Base-by-base conservation (phyloP, 192 early-diverging fungal species). In the Ramicandelaber brevisporus region DNA sequence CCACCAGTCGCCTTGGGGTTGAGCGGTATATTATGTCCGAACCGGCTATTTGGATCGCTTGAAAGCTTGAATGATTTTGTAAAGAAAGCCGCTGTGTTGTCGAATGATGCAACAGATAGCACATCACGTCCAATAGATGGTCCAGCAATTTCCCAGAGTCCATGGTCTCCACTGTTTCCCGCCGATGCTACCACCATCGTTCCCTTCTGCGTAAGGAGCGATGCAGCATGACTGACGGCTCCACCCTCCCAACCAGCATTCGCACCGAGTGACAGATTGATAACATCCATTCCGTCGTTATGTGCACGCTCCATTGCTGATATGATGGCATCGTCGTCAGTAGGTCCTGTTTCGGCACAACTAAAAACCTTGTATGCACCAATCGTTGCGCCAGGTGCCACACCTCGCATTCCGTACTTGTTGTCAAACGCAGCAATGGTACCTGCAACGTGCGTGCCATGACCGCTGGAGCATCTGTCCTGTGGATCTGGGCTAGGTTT, bases 401-500 rank as follows among this genome's bases (percentile, higher is more conserved):
- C 34, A 34, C 34, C 34, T 12, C 20, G 21, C n/a, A 36, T 15
- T 5, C 4, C 17, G 5, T 11, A 9, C 6, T 30, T 17, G 26
- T 53, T 31, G 20, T 27, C 58, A n/a, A n/a, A n/a, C n/a, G n/a
- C n/a, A 0, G 30, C 58, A 30, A 61, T 40, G 37, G 53, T 61
- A 20, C 58, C 58, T 13, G 53, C 43, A n/a, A 47, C 41, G 41
- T 62, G 59, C 12, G 59, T 62, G 21, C 59, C 59, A 49, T 62
- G 59, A 12, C 34, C 34, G 7, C 26, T 41, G n/a, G n/a, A n/a
- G 5, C 21, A 29, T 4, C 5, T 28, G 40, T 62, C 55, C n/a
- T 55, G 20, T 8, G 59, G 55, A 34, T 62, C 59, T 14, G 20
- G 14, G 37, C 55, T 55, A 10, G 50, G 51, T 3, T n/a, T n/a